phyloP scores from a whole-genome alignment of 768 basidiomycete genomes.

The Mycena kentingensis region DNA sequence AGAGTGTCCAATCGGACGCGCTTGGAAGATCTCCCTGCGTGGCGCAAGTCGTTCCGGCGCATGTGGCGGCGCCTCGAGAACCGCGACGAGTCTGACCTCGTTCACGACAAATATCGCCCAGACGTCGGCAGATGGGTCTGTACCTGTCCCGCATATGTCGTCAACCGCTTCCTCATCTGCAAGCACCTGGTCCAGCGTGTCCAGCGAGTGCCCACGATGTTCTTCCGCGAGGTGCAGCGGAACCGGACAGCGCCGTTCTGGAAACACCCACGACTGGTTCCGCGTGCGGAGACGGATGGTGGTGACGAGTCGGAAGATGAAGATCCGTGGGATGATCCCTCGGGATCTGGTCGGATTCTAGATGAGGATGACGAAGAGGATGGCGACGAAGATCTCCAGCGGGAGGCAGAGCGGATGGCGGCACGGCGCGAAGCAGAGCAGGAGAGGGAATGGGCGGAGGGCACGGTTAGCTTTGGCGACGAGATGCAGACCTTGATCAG shows the following conservation, averaged over 20 bases:
- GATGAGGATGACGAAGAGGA: too few relatives aligned
- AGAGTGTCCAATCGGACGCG: slow-evolving; percentile 20
- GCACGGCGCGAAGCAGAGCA: too few relatives aligned
- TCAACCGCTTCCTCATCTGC: slow-evolving; percentile 29
- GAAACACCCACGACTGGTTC: slow-evolving; percentile 14
- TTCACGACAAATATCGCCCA: slow-evolving; percentile 26
- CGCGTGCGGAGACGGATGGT: too few relatives aligned
- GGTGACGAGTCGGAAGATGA: too few relatives aligned
- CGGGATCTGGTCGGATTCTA: too few relatives aligned
- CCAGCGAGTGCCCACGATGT: slow-evolving; percentile 23
- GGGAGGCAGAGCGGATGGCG: too few relatives aligned
- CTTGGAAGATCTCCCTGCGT: slow-evolving; percentile 25
- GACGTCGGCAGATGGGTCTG: slow-evolving; percentile 23
- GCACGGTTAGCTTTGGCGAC: too few relatives aligned
- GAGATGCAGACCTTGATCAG: too few relatives aligned
- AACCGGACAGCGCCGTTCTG: slow-evolving; percentile 24
- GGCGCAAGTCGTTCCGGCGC: slow-evolving; percentile 31
- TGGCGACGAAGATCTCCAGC: too few relatives aligned
- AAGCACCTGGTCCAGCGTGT: slow-evolving; percentile 30
- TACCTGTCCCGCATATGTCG: slow-evolving; percentile 25
- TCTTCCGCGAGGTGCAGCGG: slow-evolving; percentile 23
- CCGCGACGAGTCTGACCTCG: slow-evolving; percentile 22
- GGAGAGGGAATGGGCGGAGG: too few relatives aligned
- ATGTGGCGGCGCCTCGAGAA: slow-evolving; percentile 23
- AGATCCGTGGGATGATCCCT: too few relatives aligned